These are phyloP conservation scores for Botrytis medusae DNA, from an alignment of 2,329 filamentous ascomycete genomes.

Conservation along the genomic window DNA sequence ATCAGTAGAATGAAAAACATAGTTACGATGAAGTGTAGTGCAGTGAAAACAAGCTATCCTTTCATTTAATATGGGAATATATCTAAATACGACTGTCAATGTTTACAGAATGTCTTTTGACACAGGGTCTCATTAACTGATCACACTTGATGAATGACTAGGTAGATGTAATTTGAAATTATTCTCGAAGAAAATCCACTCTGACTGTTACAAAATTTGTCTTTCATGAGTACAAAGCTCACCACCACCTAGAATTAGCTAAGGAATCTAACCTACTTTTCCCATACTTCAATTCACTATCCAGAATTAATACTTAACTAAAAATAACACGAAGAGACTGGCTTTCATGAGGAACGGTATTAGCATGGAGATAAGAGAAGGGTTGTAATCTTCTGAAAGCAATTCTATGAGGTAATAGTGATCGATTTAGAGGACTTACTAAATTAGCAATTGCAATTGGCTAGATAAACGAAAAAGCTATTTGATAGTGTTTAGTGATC, in stretches of 20 bases:
- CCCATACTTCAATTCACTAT: neutral
- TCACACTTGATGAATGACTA: too few species aligned
- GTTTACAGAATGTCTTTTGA: too few species aligned
- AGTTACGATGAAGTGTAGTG: neutral
- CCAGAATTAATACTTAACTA: neutral
- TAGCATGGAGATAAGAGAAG: neutral
- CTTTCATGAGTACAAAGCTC: neutral
- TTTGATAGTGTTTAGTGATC: neutral
- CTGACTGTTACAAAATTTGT: too few species aligned
- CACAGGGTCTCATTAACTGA: too few species aligned
- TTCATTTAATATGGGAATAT: neutral
- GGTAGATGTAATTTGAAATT: too few species aligned
- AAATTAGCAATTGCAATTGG: neutral
- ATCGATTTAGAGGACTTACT: neutral
- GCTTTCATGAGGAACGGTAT: too few species aligned
- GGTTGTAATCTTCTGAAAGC: neutral
- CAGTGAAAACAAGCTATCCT: neutral
- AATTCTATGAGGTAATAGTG: neutral
- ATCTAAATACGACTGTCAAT: too few species aligned
- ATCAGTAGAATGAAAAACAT: neutral
- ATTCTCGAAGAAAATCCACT: too few species aligned
- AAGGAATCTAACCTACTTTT: neutral
- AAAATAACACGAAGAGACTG: too few species aligned
- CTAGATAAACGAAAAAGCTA: neutral
- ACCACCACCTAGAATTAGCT: neutral